Evolutionary conservation across 2,329 filamentous ascomycete species (phyloP).

Genomic region (Sporothrix inflata): DNA sequence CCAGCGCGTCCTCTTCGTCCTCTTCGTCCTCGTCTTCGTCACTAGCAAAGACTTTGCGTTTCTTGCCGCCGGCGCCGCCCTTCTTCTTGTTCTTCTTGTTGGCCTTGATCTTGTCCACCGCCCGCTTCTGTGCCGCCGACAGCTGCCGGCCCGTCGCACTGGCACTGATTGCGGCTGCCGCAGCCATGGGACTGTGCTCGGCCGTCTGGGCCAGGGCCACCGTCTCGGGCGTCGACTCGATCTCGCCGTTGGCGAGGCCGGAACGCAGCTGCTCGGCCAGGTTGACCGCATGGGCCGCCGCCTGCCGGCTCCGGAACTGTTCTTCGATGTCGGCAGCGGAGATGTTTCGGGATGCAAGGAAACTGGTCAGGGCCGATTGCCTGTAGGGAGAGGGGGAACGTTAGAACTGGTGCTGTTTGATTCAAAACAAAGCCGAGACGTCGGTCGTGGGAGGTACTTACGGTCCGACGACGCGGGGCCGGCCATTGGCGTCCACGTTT

Average conservation of each 20-base stretch:
- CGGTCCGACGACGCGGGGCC: constrained; percentile 40
- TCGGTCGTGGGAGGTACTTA: constrained; percentile 35
- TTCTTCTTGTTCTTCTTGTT: constrained; percentile 55
- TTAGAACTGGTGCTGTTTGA: too few species aligned
- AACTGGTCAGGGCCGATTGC: constrained; percentile 59
- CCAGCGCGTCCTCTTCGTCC: constrained; percentile 56
- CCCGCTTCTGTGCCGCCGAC: constrained; percentile 42
- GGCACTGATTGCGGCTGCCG: constrained; percentile 45
- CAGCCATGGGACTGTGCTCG: constrained; percentile 6
- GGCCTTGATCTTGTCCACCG: constrained; percentile 65
- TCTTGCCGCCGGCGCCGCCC: constrained; percentile 55
- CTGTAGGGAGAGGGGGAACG: constrained; percentile 31
- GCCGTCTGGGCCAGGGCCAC: neutral
- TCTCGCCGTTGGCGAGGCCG: constrained; percentile 19
- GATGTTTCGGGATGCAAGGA: constrained; percentile 70
- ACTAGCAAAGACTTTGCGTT: constrained; percentile 38
- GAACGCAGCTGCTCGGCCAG: constrained; percentile 36
- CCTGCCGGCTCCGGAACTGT: constrained; percentile 54
- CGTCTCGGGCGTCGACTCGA: neutral
- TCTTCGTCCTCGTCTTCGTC: constrained; percentile 47
- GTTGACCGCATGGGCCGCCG: constrained; percentile 42
- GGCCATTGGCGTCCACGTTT: constrained; percentile 9
- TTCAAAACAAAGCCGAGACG: too few species aligned
- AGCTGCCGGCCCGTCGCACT: constrained; percentile 50
- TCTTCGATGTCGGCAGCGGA: constrained; percentile 60